These are phyloP conservation scores for Setaria viridis DNA, from an alignment of 202 grass and related monocot genomes.

Conservation along the genomic window DNA sequence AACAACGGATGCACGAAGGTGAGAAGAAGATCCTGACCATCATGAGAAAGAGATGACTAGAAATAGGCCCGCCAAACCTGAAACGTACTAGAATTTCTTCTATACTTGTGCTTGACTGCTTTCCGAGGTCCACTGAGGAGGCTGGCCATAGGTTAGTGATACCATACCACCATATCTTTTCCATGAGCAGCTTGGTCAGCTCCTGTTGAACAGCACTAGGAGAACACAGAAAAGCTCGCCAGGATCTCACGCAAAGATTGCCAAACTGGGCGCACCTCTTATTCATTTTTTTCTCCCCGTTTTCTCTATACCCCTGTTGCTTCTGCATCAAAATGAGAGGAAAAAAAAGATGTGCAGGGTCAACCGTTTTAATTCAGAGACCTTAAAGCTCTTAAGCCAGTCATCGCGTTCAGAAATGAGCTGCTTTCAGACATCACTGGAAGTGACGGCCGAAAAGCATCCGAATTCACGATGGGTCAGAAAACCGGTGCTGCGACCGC, in stretches of 20 bases:
- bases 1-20: not conserved
- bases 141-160: constrained; percentile 20
- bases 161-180: not conserved
- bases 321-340: not conserved
- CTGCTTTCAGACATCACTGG: not conserved
- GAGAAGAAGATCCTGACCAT: not conserved
- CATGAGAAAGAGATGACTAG: constrained; percentile 20
- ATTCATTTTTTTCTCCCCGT: not conserved
- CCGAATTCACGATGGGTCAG: not conserved
- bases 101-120: not conserved
- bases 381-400: not conserved
- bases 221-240: not conserved
- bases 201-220: not conserved
- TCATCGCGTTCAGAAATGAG: not conserved
- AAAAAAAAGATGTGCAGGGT: not conserved
- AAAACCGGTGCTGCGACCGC: not conserved
- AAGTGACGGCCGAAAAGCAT: not conserved
- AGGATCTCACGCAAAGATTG: constrained; percentile 35
- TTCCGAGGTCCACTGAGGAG: constrained; percentile 31
- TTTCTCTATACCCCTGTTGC: not conserved
- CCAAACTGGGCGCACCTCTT: not conserved
- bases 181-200: not conserved
- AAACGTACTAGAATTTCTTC: not conserved
- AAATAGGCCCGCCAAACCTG: constrained; percentile 26
- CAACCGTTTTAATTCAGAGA: not conserved